phyloP scores from a whole-genome alignment of 75 land plant genomes.

The Isoetes taiwanensis region DNA sequence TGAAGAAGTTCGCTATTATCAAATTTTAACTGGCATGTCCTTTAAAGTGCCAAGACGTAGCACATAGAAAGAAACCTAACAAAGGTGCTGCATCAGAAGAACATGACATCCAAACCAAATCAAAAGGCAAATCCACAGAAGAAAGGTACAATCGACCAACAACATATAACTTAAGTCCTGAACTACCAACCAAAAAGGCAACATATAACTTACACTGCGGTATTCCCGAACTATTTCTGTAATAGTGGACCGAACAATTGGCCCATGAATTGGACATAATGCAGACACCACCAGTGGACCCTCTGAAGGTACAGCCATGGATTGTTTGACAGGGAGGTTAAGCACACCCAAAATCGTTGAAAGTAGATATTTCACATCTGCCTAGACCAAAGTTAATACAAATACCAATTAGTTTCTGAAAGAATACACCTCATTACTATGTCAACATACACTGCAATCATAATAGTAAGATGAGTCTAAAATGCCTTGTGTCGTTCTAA shows the following conservation, averaged over 20 bases:
- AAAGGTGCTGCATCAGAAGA: not conserved
- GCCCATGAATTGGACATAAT: conserved; percentile 40
- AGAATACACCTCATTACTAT: too few species aligned
- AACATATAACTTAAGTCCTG: too few species aligned
- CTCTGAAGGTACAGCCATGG: conserved; percentile 13
- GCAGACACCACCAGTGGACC: conserved; percentile 23
- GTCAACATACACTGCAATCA: too few species aligned
- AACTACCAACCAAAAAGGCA: too few species aligned
- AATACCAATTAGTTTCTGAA: too few species aligned
- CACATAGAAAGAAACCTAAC: not conserved
- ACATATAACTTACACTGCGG: too few species aligned
- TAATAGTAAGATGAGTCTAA: too few species aligned
- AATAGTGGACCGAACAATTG: conserved; percentile 34
- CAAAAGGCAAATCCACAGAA: not conserved
- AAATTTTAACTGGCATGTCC: not conserved
- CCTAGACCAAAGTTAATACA: conserved; percentile 11
- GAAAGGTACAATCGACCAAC: too few species aligned
- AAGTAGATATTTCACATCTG: conserved; percentile 28
- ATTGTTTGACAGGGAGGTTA: conserved; percentile 20
- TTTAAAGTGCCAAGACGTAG: not conserved
- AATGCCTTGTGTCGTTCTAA: too few species aligned
- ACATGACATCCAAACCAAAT: not conserved
- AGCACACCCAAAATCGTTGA: conserved; percentile 21
- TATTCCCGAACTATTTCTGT: conserved; percentile 44
- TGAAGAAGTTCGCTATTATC: not conserved